Evolutionary conservation across 2,329 filamentous ascomycete species (phyloP), one percentile per base, ranked within the genome.

Genomic region (Colletotrichum destructivum): DNA sequence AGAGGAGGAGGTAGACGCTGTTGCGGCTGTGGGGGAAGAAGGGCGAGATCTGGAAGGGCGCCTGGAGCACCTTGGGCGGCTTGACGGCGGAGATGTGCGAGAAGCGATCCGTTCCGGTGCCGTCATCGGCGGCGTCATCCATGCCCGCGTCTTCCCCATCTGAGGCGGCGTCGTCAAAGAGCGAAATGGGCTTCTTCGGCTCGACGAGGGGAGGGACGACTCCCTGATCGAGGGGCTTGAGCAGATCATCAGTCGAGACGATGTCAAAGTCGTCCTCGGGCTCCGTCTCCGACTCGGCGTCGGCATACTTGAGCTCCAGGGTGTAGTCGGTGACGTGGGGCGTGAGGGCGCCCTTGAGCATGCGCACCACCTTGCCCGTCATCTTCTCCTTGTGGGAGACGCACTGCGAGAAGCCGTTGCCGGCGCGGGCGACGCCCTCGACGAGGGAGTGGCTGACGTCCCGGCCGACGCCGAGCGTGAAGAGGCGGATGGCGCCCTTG

Each of bases 291-390:
- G 65, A 72, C 16, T 75, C 77, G 4, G 72, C 68, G 7, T 70
- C 69, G 5, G 70, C 18, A 74, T 92, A 93, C 65, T 89, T 88
- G 72, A 94, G 81, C 75, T 92, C 89, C 1, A 94, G 81, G 0
- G 83, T 85, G 76, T 91, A 93, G 76, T 93, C 87, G 18, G 82
- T 86, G 55, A 93, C 84, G 73, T 94, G 91, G 0, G 91, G 91
- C 2, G 88, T 89, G 23, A 94, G 80, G 0, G 91, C 89, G 0
- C 88, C 92, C 77, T 93, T 93, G 68, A 95, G 83, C 92, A 95
- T 94, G 2, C 92, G 87, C 2, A 94, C 86, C 1, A 94, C 86
- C 77, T 92, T 93, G 74, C 83, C 88, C 75, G 92, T 89, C 80
- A 94, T 88, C 76, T 91, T 89, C 78, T 94, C 92, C 1, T 87